Evolutionary conservation across 306 rosid species (phyloP), one percentile per base, ranked within the genome.

Genomic region (Coriaria nepalensis): DNA sequence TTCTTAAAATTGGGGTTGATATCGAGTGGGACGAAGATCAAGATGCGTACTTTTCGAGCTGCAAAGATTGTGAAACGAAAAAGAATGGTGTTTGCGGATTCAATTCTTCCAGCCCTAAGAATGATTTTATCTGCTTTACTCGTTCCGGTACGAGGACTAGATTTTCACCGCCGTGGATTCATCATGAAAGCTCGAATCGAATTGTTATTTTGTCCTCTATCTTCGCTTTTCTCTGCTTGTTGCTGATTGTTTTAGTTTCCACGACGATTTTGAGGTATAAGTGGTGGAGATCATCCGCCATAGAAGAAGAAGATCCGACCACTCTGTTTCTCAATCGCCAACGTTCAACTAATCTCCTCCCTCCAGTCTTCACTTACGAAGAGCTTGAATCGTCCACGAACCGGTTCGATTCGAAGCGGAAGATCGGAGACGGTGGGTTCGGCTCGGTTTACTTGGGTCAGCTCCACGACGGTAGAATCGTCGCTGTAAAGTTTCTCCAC

Each of bases 351-450:
- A 64, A 70, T 55, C 87, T 79, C 33, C 84, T 85, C 10, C 98
- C 98, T 0, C 98, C 95, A 0, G 92, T 77, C 0, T 85, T 81
- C 73, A 51, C 95, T 54, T 90, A 66, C 69, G 98, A 90, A 5
- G 95, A 90, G 58, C 47, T 90, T 0, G 78, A 73, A 37, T 4
- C 59, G 9, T 75, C 98, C 2, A 85, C 98, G 2, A 79, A 90
- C 66, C 44, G 60, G 15, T 90, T 90, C 57, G 92, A 90, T 55
- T 70, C 64, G 0, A 90, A 81, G 51, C 69, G 94, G n/a, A 90
- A 85, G 70, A 74, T 90, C 37, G 98, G 98, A 14, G 94, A 82
- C 37, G 98, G 98, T 6, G 98, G 98, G 9, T 90, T 90, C 50
- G 98, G 98, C 5, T 77, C 98, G 0, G 98, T 90, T 9, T 90